Evolutionary conservation across 1,139 yeast genomes (phyloP), one percentile per base, ranked within the genome.

Genomic region (Suhomyces bolitotheri): DNA sequence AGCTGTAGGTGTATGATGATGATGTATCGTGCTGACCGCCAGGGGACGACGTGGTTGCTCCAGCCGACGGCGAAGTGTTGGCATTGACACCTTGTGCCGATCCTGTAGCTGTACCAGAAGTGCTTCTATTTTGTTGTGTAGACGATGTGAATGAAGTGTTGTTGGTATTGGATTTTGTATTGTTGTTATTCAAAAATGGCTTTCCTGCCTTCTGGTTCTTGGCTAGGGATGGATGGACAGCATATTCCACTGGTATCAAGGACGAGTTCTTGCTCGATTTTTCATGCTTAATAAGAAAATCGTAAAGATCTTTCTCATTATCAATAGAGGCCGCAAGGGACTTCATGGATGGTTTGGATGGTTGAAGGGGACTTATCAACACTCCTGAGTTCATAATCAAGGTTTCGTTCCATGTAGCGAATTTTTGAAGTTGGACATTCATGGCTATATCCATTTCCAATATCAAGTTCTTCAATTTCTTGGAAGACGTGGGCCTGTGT

Each of bases 371-470:
- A 34, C 84, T 69, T 7, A 90, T 73, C 41, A 86, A 79, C 25
- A 89, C 85, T 19, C 97, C 97, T 15, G 87, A 75, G 51, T 90
- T 89, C 66, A 92, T 76, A 20, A 87, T 74, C 43, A 86, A 71
- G 25, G 86, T 86, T 58, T 92, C 97, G 39, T 81, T 78, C 73
- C 89, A 84, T 25, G 92, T 85, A 5, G 97, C 82, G 54, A 84
- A 90, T 56, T 89, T 88, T 51, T 86, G 94, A 40, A 92, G 67
- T 60, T 90, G 97, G 34, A 89, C 79, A 43, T 88, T 79, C 71
- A 90, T 68, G 9, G 96, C 97, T 34, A 87, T 79, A 58, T 92
- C 97, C 58, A 87, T 74, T 58, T 90, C 97, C 46, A 88, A 67
- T 36, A 89, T 81, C 46, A 88, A 67, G 55, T 86, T 82, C 54